Evolutionary conservation across 805 yeast species (phyloP).

Genomic region (Yarrowia alimentaria): DNA sequence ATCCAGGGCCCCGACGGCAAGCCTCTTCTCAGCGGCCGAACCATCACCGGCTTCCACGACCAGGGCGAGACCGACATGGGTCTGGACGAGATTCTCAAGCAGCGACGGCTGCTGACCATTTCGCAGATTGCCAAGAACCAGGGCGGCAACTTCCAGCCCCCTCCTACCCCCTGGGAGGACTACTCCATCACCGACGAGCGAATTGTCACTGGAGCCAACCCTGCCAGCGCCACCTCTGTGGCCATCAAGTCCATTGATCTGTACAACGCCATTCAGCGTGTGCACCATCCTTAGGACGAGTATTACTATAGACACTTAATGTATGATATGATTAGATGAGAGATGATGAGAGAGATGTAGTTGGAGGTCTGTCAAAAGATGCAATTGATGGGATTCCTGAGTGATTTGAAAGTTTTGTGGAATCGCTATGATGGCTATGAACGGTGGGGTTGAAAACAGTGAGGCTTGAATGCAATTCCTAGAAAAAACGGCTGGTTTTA

Average conservation of each 20-base stretch:
- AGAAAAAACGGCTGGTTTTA: no score
- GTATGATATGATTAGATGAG: no score
- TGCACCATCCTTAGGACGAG: not conserved
- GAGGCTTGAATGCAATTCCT: no score
- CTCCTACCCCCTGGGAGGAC: conserved; percentile 54
- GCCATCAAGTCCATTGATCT: conserved; percentile 40
- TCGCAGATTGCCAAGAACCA: conserved; percentile 32
- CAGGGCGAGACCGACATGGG: conserved; percentile 48
- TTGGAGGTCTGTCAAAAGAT: no score
- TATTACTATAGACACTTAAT: not conserved
- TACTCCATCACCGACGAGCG: conserved; percentile 56
- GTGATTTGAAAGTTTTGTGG: no score
- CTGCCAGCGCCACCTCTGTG: conserved; percentile 54
- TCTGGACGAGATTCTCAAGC: conserved; percentile 33
- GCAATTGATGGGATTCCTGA: no score
- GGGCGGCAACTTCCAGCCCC: conserved; percentile 49
- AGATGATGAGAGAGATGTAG: no score
- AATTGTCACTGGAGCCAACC: conserved; percentile 65
- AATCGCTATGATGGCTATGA: no score
- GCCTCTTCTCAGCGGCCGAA: conserved; percentile 52
- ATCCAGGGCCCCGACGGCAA: conserved; percentile 47
- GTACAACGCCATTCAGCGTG: not conserved
- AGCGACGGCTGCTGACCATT: conserved; percentile 44
- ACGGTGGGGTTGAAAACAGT: no score
- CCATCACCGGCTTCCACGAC: conserved; percentile 61